Evolutionary conservation across 2,329 filamentous ascomycete genomes (phyloP), one percentile per base, ranked within the genome.

Genomic region (Diatrype stigma): DNA sequence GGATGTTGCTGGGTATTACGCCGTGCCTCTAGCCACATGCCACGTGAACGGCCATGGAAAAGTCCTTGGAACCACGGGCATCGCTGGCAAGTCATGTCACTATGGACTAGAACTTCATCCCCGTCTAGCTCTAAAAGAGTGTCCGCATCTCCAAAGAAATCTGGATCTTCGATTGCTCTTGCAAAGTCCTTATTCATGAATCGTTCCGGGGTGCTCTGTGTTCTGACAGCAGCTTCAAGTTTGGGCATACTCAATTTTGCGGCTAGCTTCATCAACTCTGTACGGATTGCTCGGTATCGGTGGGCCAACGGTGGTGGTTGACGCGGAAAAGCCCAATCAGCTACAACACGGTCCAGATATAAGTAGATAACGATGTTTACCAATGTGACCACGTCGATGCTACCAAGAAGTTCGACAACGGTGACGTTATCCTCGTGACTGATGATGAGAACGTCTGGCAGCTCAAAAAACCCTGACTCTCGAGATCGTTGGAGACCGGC

Each of bases 41-140:
- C 94, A 38, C 81, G 80, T 7, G 94, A 90, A 42, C 90, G 85
- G n/a, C 94, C 94, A 60, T 89, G 79, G 68, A 96, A 97, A 42
- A 99, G 77, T 1, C 88, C 89, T 56, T 93, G 78, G 57, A 99
- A 99, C 76, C 96, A 99, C 0, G 90, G 91, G 60, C 92, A 96
- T 57, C 94, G 79, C 61, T 86, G 85, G 57, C 90, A 92, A 34
- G 96, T 68, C 3, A 97, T 69, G 4, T 85, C 77, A 56, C 90
- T 93, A 62, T 99, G 94, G 1, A 87, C 85, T 14, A 76, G 73
- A 32, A 91, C 72, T 26, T 85, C 85, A n/a, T 82, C 81, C 21
- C 85, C 87, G 52, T 89, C 83, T 11, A 97, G 77, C 58, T 96
- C 85, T 17, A 97, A 73, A 6, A 93, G 66, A 6, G 90, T 79